Conservation (phyloP, 305 asterid genomes). For the Solanum chacoense region DNA sequence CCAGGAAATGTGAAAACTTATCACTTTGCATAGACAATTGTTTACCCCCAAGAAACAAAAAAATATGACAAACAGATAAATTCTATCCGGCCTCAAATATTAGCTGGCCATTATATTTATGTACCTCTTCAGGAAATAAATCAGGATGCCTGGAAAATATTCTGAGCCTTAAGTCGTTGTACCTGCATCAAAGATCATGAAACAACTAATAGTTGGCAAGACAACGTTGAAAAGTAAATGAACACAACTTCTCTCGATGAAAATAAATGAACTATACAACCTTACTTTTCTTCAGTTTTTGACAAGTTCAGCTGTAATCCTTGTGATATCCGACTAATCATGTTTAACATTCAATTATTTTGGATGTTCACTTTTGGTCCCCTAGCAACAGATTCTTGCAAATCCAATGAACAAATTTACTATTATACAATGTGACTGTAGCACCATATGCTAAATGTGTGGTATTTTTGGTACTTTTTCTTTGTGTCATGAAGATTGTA, state of each 20-base stretch:
- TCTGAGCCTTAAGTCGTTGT: constrained; percentile 64
- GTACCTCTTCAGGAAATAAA: constrained; percentile 85
- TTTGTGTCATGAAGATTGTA: not conserved
- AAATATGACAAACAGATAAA: not conserved
- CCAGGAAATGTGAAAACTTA: not conserved
- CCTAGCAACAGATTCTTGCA: not conserved
- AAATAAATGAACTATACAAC: not conserved
- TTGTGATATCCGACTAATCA: not conserved
- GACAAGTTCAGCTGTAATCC: not conserved
- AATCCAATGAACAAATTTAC: not conserved
- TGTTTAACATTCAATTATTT: not conserved
- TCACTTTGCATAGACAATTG: not conserved
- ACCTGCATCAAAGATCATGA: constrained; percentile 42
- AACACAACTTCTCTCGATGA: not conserved
- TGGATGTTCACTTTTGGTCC: not conserved
- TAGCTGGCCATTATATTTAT: not conserved
- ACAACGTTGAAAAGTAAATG: not conserved
- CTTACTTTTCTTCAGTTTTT: not conserved
- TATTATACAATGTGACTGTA: not conserved
- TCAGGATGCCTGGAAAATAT: constrained; percentile 76
- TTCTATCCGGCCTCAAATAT: not conserved
- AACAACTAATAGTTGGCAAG: constrained; percentile 8
- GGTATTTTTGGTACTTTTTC: not conserved
- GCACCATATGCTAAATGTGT: not conserved
- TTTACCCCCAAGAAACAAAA: not conserved